These are phyloP conservation scores for Botryosphaeria dothidea DNA, from an alignment of 2,329 filamentous ascomycete species.

Conservation along the genomic window DNA sequence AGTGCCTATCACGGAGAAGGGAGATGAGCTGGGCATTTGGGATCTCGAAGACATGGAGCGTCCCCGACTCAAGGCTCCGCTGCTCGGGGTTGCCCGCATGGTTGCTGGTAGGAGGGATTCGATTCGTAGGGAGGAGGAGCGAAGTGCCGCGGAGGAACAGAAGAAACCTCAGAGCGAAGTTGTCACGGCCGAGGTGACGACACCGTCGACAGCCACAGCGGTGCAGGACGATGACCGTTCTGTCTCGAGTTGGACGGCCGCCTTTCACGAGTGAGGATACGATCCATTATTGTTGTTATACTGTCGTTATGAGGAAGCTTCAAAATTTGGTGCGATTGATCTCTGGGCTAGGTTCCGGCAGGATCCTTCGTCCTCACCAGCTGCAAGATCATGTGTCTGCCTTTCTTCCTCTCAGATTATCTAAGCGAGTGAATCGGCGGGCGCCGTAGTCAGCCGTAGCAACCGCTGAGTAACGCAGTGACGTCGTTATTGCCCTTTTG, in stretches of 20 bases:
- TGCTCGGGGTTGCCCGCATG: not conserved
- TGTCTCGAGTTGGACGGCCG: not conserved
- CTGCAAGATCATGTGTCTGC: no score
- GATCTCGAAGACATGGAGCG: not conserved
- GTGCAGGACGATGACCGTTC: not conserved
- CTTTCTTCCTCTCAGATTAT: no score
- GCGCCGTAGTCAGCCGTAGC: no score
- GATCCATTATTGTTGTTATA: not conserved
- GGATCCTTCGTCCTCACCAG: no score
- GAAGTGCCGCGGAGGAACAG: no score
- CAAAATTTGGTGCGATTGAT: no score
- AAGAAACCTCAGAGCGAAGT: not conserved
- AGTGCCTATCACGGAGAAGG: not conserved
- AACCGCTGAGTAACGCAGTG: no score
- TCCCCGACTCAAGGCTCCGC: not conserved
- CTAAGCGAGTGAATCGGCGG: no score
- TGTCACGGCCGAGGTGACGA: not conserved
- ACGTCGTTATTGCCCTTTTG: no score
- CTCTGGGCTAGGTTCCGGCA: no score
- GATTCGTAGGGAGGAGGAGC: not conserved
- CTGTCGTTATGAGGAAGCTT: no score
- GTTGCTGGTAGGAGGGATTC: not conserved
- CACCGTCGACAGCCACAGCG: not conserved
- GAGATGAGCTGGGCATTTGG: not conserved
- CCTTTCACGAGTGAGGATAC: not conserved